Percentiles rank a stretch among this genome's conserved stretches.
phyloP scores from a whole-genome alignment of 768 basidiomycete genomes.

The Tricholoma bakamatsutake region DNA sequence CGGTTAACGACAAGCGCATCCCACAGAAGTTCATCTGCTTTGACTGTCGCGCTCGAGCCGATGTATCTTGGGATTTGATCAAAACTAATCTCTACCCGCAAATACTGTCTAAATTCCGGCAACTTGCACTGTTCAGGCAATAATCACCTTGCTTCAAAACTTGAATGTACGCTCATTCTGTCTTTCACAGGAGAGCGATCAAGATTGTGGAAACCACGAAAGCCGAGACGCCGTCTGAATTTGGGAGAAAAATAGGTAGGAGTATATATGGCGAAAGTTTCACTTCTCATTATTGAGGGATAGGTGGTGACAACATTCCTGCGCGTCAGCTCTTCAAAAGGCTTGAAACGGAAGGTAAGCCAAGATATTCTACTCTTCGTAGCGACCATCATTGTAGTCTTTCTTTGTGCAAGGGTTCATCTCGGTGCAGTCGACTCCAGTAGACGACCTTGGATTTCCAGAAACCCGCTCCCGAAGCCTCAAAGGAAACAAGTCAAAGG shows the following conservation, averaged over 20 bases:
- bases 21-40: slow-evolving; percentile 65
- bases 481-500: slow-evolving; percentile 36
- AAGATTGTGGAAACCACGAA: slow-evolving; percentile 45
- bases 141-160: neutral
- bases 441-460: slow-evolving; percentile 45
- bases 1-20: slow-evolving; percentile 47
- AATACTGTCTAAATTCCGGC: slow-evolving; percentile 60
- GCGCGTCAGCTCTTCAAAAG: slow-evolving; percentile 61
- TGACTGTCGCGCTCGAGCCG: slow-evolving; percentile 65
- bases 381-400: neutral
- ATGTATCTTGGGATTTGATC: slow-evolving; percentile 67
- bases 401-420: slow-evolving; percentile 47
- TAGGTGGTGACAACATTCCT: slow-evolving; percentile 49
- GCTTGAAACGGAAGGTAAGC: slow-evolving; percentile 63
- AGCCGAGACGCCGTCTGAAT: slow-evolving; percentile 39
- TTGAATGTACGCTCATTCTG: neutral
- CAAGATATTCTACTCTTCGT: neutral
- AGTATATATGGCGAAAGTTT: neutral
- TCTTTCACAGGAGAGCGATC: slow-evolving; percentile 14
- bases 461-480: slow-evolving; percentile 32
- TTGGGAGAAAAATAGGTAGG: slow-evolving; percentile 58
- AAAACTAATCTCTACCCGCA: slow-evolving; percentile 48
- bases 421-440: slow-evolving; percentile 38
- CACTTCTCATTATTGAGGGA: slow-evolving; percentile 4
- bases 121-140: slow-evolving; percentile 68